phyloP scores from a whole-genome alignment of 148 eudicot species.

The Arctostaphylos glauca region DNA sequence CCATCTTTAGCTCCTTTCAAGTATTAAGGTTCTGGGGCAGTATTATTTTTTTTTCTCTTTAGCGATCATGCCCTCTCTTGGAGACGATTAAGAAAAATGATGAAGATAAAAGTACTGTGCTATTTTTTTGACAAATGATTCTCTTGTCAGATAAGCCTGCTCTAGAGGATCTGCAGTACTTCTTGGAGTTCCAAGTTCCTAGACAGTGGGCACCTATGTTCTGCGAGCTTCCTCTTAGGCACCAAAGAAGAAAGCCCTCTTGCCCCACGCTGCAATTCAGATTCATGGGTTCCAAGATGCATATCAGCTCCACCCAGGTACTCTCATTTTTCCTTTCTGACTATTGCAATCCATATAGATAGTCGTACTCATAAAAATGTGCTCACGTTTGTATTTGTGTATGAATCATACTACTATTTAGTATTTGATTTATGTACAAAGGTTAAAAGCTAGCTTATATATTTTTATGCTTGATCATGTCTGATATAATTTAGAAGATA shows the following conservation, averaged over 20 bases:
- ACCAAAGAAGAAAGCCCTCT: constrained; percentile 61
- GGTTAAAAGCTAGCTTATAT: background rate
- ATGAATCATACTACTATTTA: background rate
- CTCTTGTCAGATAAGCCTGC: constrained; percentile 70
- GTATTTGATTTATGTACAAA: background rate
- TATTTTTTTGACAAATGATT: background rate
- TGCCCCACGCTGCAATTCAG: constrained; percentile 66
- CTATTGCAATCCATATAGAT: background rate
- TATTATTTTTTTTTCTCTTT: background rate
- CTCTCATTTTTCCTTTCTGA: constrained; percentile 5
- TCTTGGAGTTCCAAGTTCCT: constrained; percentile 97
- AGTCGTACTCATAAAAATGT: background rate
- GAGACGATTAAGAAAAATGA: background rate
- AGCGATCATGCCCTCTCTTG: background rate
- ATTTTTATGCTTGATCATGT: background rate
- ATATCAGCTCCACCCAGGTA: constrained; percentile 76
- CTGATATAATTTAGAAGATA: background rate
- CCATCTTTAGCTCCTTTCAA: background rate
- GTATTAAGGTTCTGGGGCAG: background rate
- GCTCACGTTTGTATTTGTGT: background rate
- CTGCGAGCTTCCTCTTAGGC: constrained; percentile 91
- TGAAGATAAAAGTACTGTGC: background rate
- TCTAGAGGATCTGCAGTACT: constrained; percentile 73
- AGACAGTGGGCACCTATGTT: constrained; percentile 95
- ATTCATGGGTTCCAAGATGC: constrained; percentile 76